phyloP scores from a whole-genome alignment of 305 asterid species.

The Ajuga reptans region DNA sequence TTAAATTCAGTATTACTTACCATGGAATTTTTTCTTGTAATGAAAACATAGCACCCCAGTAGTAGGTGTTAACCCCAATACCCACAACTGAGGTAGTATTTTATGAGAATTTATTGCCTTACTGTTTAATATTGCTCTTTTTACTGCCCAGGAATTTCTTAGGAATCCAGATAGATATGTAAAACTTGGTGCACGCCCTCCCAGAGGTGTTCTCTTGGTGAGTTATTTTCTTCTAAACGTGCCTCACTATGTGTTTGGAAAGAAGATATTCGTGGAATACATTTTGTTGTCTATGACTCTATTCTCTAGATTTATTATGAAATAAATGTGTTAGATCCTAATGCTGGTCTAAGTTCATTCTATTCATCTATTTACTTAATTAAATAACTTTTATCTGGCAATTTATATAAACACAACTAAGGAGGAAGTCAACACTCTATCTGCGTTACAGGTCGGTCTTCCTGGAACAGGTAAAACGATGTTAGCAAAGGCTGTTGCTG shows the following conservation, averaged over 20 bases:
- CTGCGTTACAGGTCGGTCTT: constrained; percentile 72
- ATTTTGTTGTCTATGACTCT: background rate
- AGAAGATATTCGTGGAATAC: background rate
- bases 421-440: constrained; percentile 9
- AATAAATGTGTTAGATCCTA: background rate
- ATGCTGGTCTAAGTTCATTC: constrained; percentile 5
- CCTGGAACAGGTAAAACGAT: constrained; percentile 99
- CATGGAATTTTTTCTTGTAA: background rate
- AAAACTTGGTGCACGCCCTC: constrained; percentile 98
- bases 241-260: background rate
- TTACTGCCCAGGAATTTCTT: constrained; percentile 70
- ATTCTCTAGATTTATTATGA: constrained; percentile 17
- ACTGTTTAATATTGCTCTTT: constrained; percentile 23
- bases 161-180: constrained; percentile 84
- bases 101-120: constrained; percentile 4
- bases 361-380: background rate
- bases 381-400: background rate
- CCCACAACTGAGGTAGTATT: no score
- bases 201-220: constrained; percentile 98
- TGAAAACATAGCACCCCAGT: background rate
- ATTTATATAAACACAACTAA: constrained; percentile 4
- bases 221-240: constrained; percentile 29
- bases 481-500: constrained; percentile 97
- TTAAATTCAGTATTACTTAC: constrained; percentile 4
- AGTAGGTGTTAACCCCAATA: no score